Evolutionary conservation across 306 rosid species (phyloP).

Genomic region (Ammopiptanthus mongolicus): DNA sequence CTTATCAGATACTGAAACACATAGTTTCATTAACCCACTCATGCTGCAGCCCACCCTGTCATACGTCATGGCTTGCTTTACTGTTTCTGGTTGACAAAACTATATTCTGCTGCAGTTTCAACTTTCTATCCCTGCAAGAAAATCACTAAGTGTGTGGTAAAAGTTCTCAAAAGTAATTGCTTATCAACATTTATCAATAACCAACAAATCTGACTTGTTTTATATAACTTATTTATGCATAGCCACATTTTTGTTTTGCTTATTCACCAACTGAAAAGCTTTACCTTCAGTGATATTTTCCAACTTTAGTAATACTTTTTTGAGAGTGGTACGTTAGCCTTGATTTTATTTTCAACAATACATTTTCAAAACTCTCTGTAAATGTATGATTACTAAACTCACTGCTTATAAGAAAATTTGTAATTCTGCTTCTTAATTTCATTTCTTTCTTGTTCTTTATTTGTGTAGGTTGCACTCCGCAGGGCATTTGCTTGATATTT

Average conservation of each 20-base stretch:
- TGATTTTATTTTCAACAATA: not conserved
- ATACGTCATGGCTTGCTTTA: too few relatives aligned
- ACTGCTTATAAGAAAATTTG: not conserved
- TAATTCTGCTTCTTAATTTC: not conserved
- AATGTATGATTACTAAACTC: not conserved
- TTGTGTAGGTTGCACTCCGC: constrained; percentile 68
- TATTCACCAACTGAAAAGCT: not conserved
- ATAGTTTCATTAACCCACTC: too few relatives aligned
- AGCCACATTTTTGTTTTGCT: not conserved
- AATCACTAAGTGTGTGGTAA: too few relatives aligned
- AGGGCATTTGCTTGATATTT: constrained; percentile 67
- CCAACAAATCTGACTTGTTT: not conserved
- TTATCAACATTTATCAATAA: too few relatives aligned
- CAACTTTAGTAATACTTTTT: not conserved
- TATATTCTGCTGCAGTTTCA: too few relatives aligned
- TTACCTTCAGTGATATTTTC: not conserved
- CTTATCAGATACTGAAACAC: too few relatives aligned
- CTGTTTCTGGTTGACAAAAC: too few relatives aligned
- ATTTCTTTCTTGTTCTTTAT: not conserved
- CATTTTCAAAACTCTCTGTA: not conserved
- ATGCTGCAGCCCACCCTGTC: too few relatives aligned
- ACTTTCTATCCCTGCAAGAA: too few relatives aligned
- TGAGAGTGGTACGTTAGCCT: not conserved
- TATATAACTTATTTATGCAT: not conserved
- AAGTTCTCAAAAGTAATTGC: too few relatives aligned